Conservation (phyloP, 306 rosid genomes). For the Rubus parviflorus region DNA sequence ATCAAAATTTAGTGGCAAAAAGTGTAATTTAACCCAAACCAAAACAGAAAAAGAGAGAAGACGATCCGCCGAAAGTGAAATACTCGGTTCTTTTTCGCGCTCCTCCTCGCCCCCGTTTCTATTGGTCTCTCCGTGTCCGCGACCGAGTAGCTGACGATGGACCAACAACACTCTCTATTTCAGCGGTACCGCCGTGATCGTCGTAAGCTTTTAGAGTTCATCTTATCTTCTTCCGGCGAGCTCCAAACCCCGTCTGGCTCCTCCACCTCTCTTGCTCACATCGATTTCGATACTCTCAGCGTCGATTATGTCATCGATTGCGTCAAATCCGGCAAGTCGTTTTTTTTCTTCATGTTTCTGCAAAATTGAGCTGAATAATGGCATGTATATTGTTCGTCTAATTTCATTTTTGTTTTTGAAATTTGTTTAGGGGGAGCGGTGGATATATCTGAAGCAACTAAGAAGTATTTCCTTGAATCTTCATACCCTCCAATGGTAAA, state of each 20-base stretch:
- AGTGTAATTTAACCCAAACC: neutral
- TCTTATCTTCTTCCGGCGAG: conserved; percentile 35
- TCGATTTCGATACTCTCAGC: conserved; percentile 46
- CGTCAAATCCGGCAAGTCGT: conserved; percentile 41
- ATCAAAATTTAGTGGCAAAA: neutral
- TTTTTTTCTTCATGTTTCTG: neutral
- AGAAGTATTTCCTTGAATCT: conserved; percentile 39
- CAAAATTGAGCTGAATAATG: neutral
- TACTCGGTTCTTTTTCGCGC: conserved; percentile 6
- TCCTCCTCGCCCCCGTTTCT: neutral
- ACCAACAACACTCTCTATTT: conserved; percentile 19
- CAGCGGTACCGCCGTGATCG: conserved; percentile 51
- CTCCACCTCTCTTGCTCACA: conserved; percentile 22
- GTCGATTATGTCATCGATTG: conserved; percentile 48
- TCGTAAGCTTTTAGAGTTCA: conserved; percentile 45
- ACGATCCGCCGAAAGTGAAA: conserved; percentile 11
- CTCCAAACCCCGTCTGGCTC: neutral
- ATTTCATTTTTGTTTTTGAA: neutral
- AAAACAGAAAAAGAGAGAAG: neutral
- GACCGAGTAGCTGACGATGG: too few relatives aligned
- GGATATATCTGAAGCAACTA: conserved; percentile 47
- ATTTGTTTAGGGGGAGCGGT: conserved; percentile 45
- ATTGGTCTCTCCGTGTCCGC: neutral
- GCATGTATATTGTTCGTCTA: neutral
- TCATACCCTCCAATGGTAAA: conserved; percentile 38